Base-by-base conservation (phyloP, 176 grass and related monocot species). In the barley (Hordeum vulgare) region DNA sequence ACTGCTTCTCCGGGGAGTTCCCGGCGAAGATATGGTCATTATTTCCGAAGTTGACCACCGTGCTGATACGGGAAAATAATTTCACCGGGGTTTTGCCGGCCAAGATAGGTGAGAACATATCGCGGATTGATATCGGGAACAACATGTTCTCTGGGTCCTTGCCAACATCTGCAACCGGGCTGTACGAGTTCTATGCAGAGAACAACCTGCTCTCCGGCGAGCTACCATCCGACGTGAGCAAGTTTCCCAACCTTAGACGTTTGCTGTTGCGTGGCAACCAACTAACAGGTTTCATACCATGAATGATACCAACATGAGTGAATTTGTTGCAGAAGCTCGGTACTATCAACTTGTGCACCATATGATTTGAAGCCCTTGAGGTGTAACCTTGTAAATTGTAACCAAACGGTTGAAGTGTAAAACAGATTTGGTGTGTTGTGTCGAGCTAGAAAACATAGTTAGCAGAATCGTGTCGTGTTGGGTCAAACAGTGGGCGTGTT, bases 1-100 rank as follows among this genome's bases (percentile, higher is more conserved):
- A 92, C 56, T 13, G 8, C 61, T 86, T 92, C 47, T 69, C 4
- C n/a, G 86, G 86, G 11, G 44, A 59, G 12, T 75, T 89, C 20
- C 86, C 83, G 2, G 2, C 12, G 41, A 71, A 39, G 13, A 66
- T 88, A 34, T 85, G 85, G 85, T 65, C 60, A 18, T 2, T 45
- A 0, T 2, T 44, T 0, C 0, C 12, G 7, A 61, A 64, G 33
- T 67, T 92, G n/a, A 62, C 3, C 26, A 18, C 0, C 0, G 31
- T 92, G 13, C n/a, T 0, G 9, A 37, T 67, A n/a, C 1, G 11
- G 18, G 44, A 84, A 11, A 92, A 89, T 7, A 10, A 6, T 61
- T 80, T 89, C 36, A 66, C 61, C 15, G 86, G 90, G 21, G 36
- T 5, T 11, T 58, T 89, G 10, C 65, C 33, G 9, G 4, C 18